Base-by-base conservation (phyloP, 495 filamentous ascomycete genomes). In the Xylaria longipes region DNA sequence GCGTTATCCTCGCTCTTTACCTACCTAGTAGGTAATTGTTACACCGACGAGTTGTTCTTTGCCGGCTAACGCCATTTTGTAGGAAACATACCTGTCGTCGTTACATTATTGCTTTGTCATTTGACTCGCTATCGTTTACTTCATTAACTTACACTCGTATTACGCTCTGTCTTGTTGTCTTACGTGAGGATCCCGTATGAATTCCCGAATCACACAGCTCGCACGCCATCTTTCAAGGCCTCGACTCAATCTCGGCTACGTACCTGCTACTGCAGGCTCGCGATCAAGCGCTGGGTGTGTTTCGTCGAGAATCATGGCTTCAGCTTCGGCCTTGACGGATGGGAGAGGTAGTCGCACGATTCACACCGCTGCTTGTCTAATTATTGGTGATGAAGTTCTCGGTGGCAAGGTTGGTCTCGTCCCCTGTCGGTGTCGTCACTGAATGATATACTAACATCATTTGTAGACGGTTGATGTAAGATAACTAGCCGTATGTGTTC, bases 331-430 rank as follows among this genome's bases (percentile, higher is more conserved):
- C 35, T 87, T 85, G 70, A 83, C 83, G 17, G 79, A 83, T 37
- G 85, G 89, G 72, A 81, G 85, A 69, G 84, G 84, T 63, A 87
- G 87, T 74, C 85, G 84, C 61, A 89, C 85, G 69, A 96, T 97
- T 70, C 89, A 94, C 77, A 98, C 95, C 61, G 96, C 96, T 37
- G 96, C 93, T 70, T 97, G 94, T 78, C 83, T 99, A 58, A 94
- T 99, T 73, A 99, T 99, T 74, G 96, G 96, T 27, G 95, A 99
- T 81, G 96, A 99, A 78, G 93, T 99, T 5, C 86, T 99, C 3
- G 94, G 93, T n/a, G 96, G 96, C 72, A 99, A 99, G 91, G 95
- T 93, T 77, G 56, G 83, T 29, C 50, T 57, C 22, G 20, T 48
- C 50, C 33, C 48, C 52, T 15, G 4, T 35, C 9, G 12, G 14